Evolutionary conservation across 768 basidiomycete genomes (phyloP), one percentile per base, ranked within the genome.

Genomic region (Psilocybe subaeruginosa): DNA sequence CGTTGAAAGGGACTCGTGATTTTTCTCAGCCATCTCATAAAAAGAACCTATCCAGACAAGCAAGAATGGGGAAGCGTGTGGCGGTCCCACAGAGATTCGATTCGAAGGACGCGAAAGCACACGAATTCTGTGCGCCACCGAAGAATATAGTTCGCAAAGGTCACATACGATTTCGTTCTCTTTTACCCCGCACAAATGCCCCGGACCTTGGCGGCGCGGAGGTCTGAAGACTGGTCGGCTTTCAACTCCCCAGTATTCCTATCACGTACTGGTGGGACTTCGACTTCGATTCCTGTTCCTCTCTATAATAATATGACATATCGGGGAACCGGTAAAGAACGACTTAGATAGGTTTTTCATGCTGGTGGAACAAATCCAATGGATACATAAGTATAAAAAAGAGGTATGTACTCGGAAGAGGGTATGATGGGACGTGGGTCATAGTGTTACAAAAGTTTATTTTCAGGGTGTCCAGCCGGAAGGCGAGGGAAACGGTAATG

Each of bases 341-440:
- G 29, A 33, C 17, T 35, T 7, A 35, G 33, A 11, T 35, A 11
- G 33, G 33, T 55, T 50, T 48, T 29, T 17, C 23, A 37, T 39
- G 47, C 14, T 17, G 30, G 56, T 7, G 27, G 35, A 37, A 5
- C 41, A 5, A 39, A 53, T 17, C 31, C 31, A 31, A 53, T 53
- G 30, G 51, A 51, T 53, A 63, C 57, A 63, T 63, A 63, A 41
- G 35, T 23, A 63, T 59, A 63, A 62, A 62, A 54, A 41, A 31
- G 56, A 62, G 54, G 62, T 63, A 63, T 63, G 53, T 39, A 37
- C 29, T 23, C 27, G 41, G 50, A 49, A 37, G 14, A 45, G 56
- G 61, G 61, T 61, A 61, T 61, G 60, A 47, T 29, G 52, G 6
- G 43, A 37, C 29, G 14, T 54, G 46, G n/a, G 14, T 52, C 55